These are phyloP conservation scores for Cadophora malorum DNA, from an alignment of 2,329 filamentous ascomycete species.

Conservation along the genomic window DNA sequence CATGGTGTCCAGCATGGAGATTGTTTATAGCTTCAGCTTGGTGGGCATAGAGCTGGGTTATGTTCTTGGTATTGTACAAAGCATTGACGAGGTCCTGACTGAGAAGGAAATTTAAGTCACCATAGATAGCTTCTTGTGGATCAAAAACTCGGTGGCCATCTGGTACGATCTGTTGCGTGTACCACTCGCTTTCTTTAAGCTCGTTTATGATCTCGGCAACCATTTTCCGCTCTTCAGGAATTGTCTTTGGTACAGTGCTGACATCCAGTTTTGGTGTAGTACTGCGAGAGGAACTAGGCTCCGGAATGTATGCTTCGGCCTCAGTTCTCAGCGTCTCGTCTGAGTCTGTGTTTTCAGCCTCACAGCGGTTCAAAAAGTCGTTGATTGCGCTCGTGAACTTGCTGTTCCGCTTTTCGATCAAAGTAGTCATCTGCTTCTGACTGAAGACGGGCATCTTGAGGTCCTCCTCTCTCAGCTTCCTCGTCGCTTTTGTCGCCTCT, in stretches of 20 bases:
- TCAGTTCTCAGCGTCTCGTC: constrained; percentile 67
- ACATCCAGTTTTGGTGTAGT: constrained; percentile 45
- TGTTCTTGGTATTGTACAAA: constrained; percentile 88
- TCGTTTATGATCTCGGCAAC: constrained; percentile 87
- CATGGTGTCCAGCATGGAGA: constrained; percentile 79
- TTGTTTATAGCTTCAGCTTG: constrained; percentile 94
- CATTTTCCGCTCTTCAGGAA: constrained; percentile 79
- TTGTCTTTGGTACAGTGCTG: constrained; percentile 67
- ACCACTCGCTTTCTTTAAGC: constrained; percentile 84
- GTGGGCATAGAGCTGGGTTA: constrained; percentile 86
- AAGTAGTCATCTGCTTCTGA: constrained; percentile 85
- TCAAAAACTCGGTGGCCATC: constrained; percentile 93
- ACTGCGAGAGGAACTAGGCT: constrained; percentile 55
- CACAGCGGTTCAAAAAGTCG: constrained; percentile 77
- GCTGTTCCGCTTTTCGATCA: constrained; percentile 88
- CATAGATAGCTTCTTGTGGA: constrained; percentile 79
- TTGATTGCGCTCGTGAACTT: constrained; percentile 83
- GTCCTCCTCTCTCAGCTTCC: constrained; percentile 76
- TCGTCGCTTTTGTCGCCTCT: constrained; percentile 70
- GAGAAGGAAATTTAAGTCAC: constrained; percentile 82
- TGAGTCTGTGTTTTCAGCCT: constrained; percentile 68
- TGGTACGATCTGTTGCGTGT: constrained; percentile 89
- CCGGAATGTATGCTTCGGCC: constrained; percentile 66
- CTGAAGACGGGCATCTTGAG: constrained; percentile 92
- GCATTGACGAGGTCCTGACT: constrained; percentile 96